Conservation (phyloP, 2,329 filamentous ascomycete genomes). For the Colletotrichum trifolii region DNA sequence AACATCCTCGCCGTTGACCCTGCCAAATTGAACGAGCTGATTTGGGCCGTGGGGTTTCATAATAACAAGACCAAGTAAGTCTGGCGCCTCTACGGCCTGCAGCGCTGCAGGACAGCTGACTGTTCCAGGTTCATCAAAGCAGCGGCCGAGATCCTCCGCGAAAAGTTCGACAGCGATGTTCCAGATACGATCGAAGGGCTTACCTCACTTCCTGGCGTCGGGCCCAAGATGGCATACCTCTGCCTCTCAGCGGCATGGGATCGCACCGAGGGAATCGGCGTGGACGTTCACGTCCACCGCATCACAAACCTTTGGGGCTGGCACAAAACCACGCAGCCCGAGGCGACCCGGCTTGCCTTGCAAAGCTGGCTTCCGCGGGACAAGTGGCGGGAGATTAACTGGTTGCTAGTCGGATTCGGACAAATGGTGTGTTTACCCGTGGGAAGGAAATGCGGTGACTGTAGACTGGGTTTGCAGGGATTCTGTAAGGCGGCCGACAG, state of each 20-base stretch:
- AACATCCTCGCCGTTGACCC: slow-evolving; percentile 81
- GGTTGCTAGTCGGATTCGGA: slow-evolving; percentile 86
- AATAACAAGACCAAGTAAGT: slow-evolving; percentile 86
- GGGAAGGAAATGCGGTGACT: slow-evolving; percentile 84
- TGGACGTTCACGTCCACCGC: slow-evolving; percentile 94
- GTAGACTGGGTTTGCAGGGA: slow-evolving; percentile 79
- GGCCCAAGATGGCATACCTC: slow-evolving; percentile 94
- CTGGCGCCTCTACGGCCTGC: slow-evolving; percentile 39
- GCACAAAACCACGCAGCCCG: slow-evolving; percentile 83
- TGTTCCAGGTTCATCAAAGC: slow-evolving; percentile 72
- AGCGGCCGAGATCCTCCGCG: slow-evolving; percentile 77
- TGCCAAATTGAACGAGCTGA: slow-evolving; percentile 74
- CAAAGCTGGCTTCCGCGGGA: slow-evolving; percentile 87
- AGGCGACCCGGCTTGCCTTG: slow-evolving; percentile 81
- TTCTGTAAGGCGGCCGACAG: slow-evolving; percentile 80
- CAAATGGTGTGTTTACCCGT: slow-evolving; percentile 88
- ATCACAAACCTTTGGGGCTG: slow-evolving; percentile 96
- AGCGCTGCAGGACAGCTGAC: background rate
- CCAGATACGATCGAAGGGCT: slow-evolving; percentile 82
- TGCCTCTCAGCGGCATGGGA: slow-evolving; percentile 80
- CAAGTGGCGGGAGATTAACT: slow-evolving; percentile 93
- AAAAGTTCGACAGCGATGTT: slow-evolving; percentile 79
- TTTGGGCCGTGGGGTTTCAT: slow-evolving; percentile 89
- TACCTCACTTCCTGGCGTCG: slow-evolving; percentile 83
- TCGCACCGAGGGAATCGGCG: slow-evolving; percentile 80